Evolutionary conservation across 495 filamentous ascomycete species (phyloP), one percentile per base, ranked within the genome.

Genomic region (Penicillium arizonense): DNA sequence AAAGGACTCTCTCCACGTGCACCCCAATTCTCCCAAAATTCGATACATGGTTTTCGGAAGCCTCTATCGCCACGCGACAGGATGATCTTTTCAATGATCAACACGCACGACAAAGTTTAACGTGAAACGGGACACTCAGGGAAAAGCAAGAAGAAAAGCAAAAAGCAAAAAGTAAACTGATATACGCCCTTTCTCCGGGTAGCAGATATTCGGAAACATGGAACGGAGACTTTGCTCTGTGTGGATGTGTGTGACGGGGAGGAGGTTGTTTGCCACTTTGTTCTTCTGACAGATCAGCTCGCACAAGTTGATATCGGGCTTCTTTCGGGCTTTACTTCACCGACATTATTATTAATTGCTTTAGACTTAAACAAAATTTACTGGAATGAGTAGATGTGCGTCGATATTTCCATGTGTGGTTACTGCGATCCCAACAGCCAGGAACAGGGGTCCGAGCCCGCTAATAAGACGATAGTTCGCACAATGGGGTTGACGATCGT

Each of bases 231-330:
- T 9, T 30, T 30, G 6, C 6, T 30, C 28, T 30, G 37, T 20
- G 39, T 13, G 21, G 20, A 42, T 42, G 8, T 30, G 6, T 42
- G 24, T 26, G 16, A 14, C 30, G 30, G 44, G 33, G 11, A 47
- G 36, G 40, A 65, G 62, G 50, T 46, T 55, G 12, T 39, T 48
- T 48, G 46, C 46, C 46, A 48, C 34, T 37, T 37, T 23, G 24
- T 30, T 39, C 35, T 37, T 48, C 10, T 48, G 14, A 12, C 24
- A 42, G 9, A 40, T 20, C 37, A 30, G 28, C 28, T 30, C 28
- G 28, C 18, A 18, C 18, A 30, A 7, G 28, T 30, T 30, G 28
- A 30, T 30, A 7, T 30, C 28, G 28, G 28, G 28, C 28, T 30
- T 30, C 28, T 8, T 30, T 30, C 28, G 28, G 7, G 28, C 2